phyloP scores from a whole-genome alignment of 2,329 filamentous ascomycete genomes.

The Tolypocladium guangdongense region DNA sequence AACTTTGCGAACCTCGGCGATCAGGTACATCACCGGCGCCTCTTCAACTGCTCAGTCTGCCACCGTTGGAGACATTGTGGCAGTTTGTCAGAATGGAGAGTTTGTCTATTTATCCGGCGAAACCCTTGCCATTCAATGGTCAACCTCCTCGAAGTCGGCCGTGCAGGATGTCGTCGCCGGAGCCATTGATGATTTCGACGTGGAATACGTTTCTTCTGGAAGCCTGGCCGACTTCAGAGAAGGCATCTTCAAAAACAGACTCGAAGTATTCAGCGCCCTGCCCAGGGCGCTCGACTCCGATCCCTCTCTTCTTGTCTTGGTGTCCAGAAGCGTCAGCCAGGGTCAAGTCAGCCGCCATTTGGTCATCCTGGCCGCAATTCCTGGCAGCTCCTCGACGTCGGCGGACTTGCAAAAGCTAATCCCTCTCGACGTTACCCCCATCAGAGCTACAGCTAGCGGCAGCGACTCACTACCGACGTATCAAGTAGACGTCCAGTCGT shows the following conservation, averaged over 20 bases:
- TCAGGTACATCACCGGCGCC: slow-evolving; percentile 23
- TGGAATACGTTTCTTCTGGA: slow-evolving; percentile 39
- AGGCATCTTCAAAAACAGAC: slow-evolving; percentile 43
- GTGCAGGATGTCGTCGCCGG: slow-evolving; percentile 23
- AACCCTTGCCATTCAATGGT: slow-evolving; percentile 22
- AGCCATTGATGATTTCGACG: slow-evolving; percentile 25
- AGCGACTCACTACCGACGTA: slow-evolving; percentile 23
- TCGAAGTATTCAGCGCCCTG: slow-evolving; percentile 40
- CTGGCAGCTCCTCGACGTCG: slow-evolving; percentile 11
- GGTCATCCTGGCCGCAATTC: slow-evolving; percentile 21
- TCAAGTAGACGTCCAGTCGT: slow-evolving; percentile 51
- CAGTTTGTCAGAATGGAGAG: slow-evolving; percentile 49
- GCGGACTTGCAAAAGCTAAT: slow-evolving; percentile 24
- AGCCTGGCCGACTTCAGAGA: slow-evolving; percentile 37
- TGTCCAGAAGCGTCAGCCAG: slow-evolving; percentile 28
- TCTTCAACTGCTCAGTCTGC: slow-evolving; percentile 15
- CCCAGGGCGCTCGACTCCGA: slow-evolving; percentile 33
- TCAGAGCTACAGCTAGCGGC: slow-evolving; percentile 14
- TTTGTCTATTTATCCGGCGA: slow-evolving; percentile 51
- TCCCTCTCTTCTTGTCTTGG: slow-evolving; percentile 43
- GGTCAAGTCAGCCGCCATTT: slow-evolving; percentile 18
- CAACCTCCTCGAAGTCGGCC: slow-evolving; percentile 19
- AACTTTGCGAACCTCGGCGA: slow-evolving; percentile 26
- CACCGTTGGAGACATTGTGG: slow-evolving; percentile 32
- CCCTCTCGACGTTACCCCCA: slow-evolving; percentile 27